These are phyloP conservation scores for Cryptococcus deneoformans DNA, from an alignment of 1,284 basidiomycete species.

Conservation along the genomic window DNA sequence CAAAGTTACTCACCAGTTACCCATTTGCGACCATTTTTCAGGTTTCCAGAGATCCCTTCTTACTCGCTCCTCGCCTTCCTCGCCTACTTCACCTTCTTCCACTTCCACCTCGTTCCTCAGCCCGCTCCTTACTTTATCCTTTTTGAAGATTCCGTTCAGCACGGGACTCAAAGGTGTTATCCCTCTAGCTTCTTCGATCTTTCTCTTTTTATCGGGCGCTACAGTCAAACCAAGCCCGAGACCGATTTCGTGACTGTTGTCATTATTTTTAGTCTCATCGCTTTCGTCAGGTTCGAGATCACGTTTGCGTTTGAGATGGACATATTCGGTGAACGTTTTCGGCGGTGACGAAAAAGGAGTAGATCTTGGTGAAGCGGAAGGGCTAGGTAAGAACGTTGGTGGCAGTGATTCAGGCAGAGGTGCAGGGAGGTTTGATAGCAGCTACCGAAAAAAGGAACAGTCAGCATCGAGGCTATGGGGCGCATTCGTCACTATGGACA, in stretches of 20 bases:
- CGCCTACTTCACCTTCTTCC: constrained; percentile 2
- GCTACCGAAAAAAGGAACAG: constrained; percentile 14
- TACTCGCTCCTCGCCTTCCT: background rate
- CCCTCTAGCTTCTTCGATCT: background rate
- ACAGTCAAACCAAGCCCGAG: constrained; percentile 25
- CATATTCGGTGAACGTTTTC: constrained; percentile 18
- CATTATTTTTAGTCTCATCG: constrained; percentile 6
- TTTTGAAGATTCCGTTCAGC: background rate
- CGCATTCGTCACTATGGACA: constrained; percentile 5
- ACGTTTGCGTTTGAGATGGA: constrained; percentile 5
- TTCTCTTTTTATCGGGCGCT: constrained; percentile 3
- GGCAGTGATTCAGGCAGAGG: constrained; percentile 33
- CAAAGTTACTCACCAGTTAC: constrained; percentile 13
- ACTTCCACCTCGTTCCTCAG: constrained; percentile 4
- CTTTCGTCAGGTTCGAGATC: constrained; percentile 12
- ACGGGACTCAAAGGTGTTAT: background rate
- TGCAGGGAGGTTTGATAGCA: constrained; percentile 32
- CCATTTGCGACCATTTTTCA: constrained; percentile 18
- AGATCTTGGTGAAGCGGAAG: constrained; percentile 14
- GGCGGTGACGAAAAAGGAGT: constrained; percentile 16
- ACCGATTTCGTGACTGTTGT: constrained; percentile 8
- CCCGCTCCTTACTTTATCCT: background rate
- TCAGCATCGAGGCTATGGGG: background rate
- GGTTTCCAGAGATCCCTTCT: constrained; percentile 18
- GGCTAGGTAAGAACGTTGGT: constrained; percentile 27